phyloP scores from a whole-genome alignment of 441 rosid genomes.

The Gossypium schwendimanii region DNA sequence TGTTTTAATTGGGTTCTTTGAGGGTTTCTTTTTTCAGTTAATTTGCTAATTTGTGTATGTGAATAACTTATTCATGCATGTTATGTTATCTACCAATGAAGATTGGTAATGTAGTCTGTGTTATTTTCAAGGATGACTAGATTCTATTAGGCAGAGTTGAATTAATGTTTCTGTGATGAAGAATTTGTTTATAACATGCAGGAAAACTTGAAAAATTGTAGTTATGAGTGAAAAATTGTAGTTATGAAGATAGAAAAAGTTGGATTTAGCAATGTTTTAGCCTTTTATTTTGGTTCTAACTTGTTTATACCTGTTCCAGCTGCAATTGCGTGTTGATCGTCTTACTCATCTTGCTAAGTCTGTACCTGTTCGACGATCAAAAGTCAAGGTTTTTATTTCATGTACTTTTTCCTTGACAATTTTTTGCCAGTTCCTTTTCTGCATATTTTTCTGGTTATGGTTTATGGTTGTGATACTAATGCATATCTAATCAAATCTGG shows the following conservation, averaged over 20 bases:
- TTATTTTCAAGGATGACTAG: not conserved
- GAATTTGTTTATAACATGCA: not conserved
- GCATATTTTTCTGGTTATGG: not conserved
- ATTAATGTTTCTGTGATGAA: not conserved
- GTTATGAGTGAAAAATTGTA: not conserved
- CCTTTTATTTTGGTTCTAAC: not conserved
- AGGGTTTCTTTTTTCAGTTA: too few relatives aligned
- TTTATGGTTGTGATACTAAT: not conserved
- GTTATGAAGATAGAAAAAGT: not conserved
- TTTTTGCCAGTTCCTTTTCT: not conserved
- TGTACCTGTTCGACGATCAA: slow-evolving; percentile 52
- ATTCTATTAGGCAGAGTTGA: not conserved
- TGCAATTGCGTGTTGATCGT: slow-evolving; percentile 51
- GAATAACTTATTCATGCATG: not conserved
- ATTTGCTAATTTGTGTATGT: not conserved
- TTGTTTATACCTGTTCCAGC: slow-evolving; percentile 31
- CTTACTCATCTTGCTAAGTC: slow-evolving; percentile 45
- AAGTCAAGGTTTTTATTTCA: slow-evolving; percentile 58
- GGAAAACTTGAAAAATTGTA: not conserved
- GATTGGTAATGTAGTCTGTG: not conserved
- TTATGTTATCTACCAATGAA: not conserved
- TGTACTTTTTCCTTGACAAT: not conserved
- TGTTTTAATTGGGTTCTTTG: not conserved
- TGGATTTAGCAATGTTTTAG: not conserved
- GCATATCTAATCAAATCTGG: not conserved